These are phyloP conservation scores for Bacidia gigantensis DNA, from an alignment of 495 filamentous ascomycete genomes.

Conservation along the genomic window DNA sequence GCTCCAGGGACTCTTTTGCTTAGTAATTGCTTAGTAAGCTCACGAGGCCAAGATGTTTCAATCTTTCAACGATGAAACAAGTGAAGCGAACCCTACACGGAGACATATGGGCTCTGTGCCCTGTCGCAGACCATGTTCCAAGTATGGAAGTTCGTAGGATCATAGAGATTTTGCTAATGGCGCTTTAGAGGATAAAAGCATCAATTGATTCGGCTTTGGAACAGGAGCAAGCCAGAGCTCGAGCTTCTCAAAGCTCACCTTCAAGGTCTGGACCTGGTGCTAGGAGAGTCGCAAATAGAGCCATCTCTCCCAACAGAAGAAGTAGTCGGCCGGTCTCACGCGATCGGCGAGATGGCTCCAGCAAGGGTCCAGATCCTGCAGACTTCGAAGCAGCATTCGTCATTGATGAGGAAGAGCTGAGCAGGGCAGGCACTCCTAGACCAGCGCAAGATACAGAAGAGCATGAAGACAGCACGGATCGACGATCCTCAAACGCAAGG, in stretches of 20 bases:
- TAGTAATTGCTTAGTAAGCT: no score
- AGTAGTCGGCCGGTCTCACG: slow-evolving; percentile 29
- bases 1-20: no score
- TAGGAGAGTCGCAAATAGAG: slow-evolving; percentile 36
- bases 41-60: no score
- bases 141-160: slow-evolving; percentile 21
- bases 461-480: slow-evolving; percentile 17
- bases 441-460: slow-evolving; percentile 24
- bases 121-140: slow-evolving; percentile 30
- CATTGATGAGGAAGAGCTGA: slow-evolving; percentile 53
- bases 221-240: slow-evolving; percentile 75
- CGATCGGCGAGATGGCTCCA: slow-evolving; percentile 36
- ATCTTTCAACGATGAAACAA: no score
- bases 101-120: not conserved
- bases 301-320: slow-evolving; percentile 40
- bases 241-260: slow-evolving; percentile 36
- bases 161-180: slow-evolving; percentile 8
- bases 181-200: slow-evolving; percentile 63
- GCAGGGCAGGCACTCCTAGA: slow-evolving; percentile 40
- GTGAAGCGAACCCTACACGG: not conserved
- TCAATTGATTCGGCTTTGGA: slow-evolving; percentile 76
- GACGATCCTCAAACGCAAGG: slow-evolving; percentile 10
- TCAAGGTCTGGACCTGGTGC: slow-evolving; percentile 34
- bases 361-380: slow-evolving; percentile 58
- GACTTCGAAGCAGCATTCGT: slow-evolving; percentile 74